Evolutionary conservation across 139 green algal genomes (phyloP), one percentile per base, ranked within the genome.

Genomic region (Picochlorum sp.): DNA sequence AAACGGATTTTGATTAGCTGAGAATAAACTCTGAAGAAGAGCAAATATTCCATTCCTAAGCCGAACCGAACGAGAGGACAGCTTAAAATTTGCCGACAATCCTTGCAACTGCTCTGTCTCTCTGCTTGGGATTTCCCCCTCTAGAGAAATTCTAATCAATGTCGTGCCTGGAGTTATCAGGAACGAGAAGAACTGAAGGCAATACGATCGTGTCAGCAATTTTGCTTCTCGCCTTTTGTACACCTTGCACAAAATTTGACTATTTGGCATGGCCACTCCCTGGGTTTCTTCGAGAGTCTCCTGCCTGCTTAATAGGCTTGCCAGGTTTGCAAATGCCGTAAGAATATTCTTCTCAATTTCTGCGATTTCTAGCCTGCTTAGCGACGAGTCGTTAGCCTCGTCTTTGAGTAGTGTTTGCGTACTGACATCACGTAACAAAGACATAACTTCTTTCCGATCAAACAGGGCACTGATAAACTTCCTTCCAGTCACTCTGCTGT

Each of bases 1-100:
- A 28, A 77, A 77, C 4, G 76, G 76, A 67, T 49, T 75, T 59
- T 72, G 72, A 8, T 67, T 62, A 8, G 64, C 60, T 5, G 37
- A 55, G 28, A 77, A 74, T 14, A 60, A 26, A 4, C 51, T 62
- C 7, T 57, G 50, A 16, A 80, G 58, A 44, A 82, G 9, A 21
- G 68, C 54, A 38, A 81, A 56, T 66, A 74, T 24, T 9, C 26
- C 57, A 26, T 55, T 49, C 7, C 63, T 63, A 37, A 79, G 23
- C 6, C 57, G 20, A 21, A 72, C 34, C 14, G 45, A 45, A 37
- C 51, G 47, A 7, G 47, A 54, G 18, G 16, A 21, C 47, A 26
- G 4, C 47, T 54, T 54, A 13, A 54, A 54, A 54, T 24, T 54
- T 54, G 16, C n/a, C 11, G 34, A 41, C 34, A 41, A 41, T 11